Evolutionary conservation across 179 eudicot genomes (phyloP).

Genomic region (Silene coronaria): DNA sequence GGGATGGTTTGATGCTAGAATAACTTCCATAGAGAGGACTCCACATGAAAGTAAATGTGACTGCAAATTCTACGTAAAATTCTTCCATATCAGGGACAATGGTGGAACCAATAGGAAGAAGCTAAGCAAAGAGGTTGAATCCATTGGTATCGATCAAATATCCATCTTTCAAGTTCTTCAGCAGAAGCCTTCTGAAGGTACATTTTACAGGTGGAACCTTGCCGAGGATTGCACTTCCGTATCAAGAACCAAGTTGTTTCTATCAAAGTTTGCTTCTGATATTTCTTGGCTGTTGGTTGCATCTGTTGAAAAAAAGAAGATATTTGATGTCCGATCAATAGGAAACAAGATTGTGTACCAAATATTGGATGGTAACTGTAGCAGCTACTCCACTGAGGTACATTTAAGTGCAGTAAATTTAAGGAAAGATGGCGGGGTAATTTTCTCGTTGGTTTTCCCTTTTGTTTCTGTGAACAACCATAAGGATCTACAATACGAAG

Average conservation of each 20-base stretch:
- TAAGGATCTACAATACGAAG: constrained; percentile 16
- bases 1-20: constrained; percentile 84
- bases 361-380: constrained; percentile 41
- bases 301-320: constrained; percentile 53
- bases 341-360: constrained; percentile 59
- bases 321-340: constrained; percentile 55
- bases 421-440: constrained; percentile 44
- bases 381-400: constrained; percentile 23
- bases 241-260: constrained; percentile 43
- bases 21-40: constrained; percentile 67
- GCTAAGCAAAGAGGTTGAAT: constrained; percentile 46
- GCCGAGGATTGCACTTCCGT: constrained; percentile 65
- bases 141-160: constrained; percentile 50
- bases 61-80: constrained; percentile 60
- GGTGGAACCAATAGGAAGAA: constrained; percentile 33
- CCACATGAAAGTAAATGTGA: constrained; percentile 59
- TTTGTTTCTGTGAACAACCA: constrained; percentile 26
- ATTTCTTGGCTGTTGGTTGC: constrained; percentile 71
- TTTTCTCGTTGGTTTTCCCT: constrained; percentile 40
- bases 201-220: constrained; percentile 59
- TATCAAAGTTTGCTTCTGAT: constrained; percentile 64
- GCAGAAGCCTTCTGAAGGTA: constrained; percentile 44
- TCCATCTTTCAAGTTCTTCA: constrained; percentile 62
- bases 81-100: constrained; percentile 45
- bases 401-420: constrained; percentile 49